Base-by-base conservation (phyloP, 257 asterid genomes). In the Jacaranda copaia region DNA sequence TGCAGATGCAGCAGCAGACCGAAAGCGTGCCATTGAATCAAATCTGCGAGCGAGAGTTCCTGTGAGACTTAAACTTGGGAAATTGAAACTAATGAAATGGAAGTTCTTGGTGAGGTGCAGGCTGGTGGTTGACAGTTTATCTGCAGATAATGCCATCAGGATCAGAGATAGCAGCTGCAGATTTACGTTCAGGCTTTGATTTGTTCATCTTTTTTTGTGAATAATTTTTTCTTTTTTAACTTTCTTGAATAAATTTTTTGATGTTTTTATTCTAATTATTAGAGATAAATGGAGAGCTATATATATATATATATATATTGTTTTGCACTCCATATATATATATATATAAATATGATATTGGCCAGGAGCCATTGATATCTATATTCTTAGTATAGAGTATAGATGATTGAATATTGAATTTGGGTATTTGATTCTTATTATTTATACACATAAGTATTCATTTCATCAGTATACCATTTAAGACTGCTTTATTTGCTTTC, bases 61-160 rank as follows among this genome's bases (percentile, higher is more conserved):
- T 42, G 97, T 93, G 82, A 90, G 90, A 80, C 58, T 96, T 49
- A 90, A 85, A 82, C 87, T 96, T 32, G 98, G 98, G 45, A 80
- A 80, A 7, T 76, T 93, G 93, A 96, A 85, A 70, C 79, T 96
- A 75, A 91, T 84, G 93, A 92, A 87, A 57, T 93, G 98, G 99
- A 93, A 83, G 81, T 93, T 92, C 84, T 79, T 89, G 91, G 97
- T 96, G 39, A 93, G 79, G 91, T 96, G 99, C 58, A 83, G 80
- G 68, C 73, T 93, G 64, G 78, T 14, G 40, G 98, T 90, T 11
- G 94, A 96, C 60, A 89, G 92, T 45, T 80, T 93, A 12, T 11
- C 79, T 13, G 61, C 45, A 19, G 85, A 88, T 69, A 84, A 87
- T 75, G 80, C 18, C 1, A 84, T 93, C 63, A 88, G 97, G 73